These are phyloP conservation scores for Kitagawia praeruptora DNA, from an alignment of 129 eudicot genomes.

Conservation along the genomic window DNA sequence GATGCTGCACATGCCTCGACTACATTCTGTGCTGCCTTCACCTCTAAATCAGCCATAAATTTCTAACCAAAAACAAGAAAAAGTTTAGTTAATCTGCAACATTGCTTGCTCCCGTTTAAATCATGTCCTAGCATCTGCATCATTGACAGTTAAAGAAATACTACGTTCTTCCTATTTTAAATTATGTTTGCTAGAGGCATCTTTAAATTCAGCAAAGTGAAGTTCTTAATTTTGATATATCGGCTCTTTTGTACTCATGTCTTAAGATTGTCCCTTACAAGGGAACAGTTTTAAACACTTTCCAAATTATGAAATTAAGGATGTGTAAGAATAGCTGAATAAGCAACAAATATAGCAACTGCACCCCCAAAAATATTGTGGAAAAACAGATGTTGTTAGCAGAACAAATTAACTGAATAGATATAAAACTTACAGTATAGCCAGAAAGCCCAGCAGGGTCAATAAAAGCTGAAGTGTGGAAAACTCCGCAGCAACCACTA, in stretches of 20 bases:
- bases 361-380: not conserved
- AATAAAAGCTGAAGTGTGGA: conserved; percentile 62
- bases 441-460: conserved; percentile 82
- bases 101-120: not conserved
- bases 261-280: not conserved
- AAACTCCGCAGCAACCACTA: conserved; percentile 61
- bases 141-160: not conserved
- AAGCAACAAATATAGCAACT: not conserved
- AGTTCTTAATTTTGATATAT: not conserved
- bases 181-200: not conserved
- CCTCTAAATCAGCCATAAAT: conserved; percentile 71
- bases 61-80: conserved; percentile 31
- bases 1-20: conserved; percentile 58
- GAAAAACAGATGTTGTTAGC: not conserved
- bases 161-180: not conserved
- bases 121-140: not conserved
- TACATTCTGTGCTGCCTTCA: conserved; percentile 50
- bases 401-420: not conserved
- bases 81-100: not conserved
- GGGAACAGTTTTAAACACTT: not conserved
- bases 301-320: not conserved
- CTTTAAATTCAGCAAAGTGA: not conserved
- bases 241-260: not conserved
- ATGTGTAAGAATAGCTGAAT: not conserved
- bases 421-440: conserved; percentile 57